Conservation (phyloP, 371 early-diverging fungal genomes). For the Gilbertella persicaria region DNA sequence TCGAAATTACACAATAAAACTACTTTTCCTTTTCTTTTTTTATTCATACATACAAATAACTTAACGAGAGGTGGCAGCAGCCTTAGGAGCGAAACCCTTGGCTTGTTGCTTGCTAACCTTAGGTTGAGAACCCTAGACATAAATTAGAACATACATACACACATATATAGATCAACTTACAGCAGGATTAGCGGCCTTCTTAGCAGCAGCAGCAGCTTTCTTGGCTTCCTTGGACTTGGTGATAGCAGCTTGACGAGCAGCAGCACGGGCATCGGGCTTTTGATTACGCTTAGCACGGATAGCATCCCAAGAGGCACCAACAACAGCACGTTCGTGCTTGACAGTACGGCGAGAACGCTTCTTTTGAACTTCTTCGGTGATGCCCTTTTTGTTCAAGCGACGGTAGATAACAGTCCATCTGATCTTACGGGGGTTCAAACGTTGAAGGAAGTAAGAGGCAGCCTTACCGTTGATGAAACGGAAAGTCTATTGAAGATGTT, state of each 20-base stretch:
- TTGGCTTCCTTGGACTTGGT: conserved; percentile 87
- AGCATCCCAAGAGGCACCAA: conserved; percentile 92
- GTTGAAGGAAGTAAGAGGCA: conserved; percentile 95
- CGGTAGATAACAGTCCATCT: conserved; percentile 97
- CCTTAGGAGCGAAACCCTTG: conserved; percentile 85
- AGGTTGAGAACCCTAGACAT: conserved; percentile 35
- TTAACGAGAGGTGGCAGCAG: conserved; percentile 90
- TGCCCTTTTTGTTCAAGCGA: conserved; percentile 98
- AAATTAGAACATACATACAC: neutral
- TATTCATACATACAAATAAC: conserved; percentile 26
- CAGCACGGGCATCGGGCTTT: conserved; percentile 93
- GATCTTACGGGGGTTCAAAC: conserved; percentile 94
- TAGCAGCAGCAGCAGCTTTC: conserved; percentile 79
- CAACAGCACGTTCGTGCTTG: conserved; percentile 96
- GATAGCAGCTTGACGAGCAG: conserved; percentile 88
- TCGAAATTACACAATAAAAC: conserved; percentile 8
- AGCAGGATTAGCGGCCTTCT: conserved; percentile 56
- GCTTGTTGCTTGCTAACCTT: conserved; percentile 89
- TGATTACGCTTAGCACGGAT: conserved; percentile 95
- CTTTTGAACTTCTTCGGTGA: conserved; percentile 93
- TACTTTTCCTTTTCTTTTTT: neutral
- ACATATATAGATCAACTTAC: conserved; percentile 22
- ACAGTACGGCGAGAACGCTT: conserved; percentile 94
- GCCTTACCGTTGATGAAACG: conserved; percentile 95
- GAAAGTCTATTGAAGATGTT: conserved; percentile 67